Evolutionary conservation across 192 early-diverging fungal species (phyloP).

Genomic region (Backusella australiensis): DNA sequence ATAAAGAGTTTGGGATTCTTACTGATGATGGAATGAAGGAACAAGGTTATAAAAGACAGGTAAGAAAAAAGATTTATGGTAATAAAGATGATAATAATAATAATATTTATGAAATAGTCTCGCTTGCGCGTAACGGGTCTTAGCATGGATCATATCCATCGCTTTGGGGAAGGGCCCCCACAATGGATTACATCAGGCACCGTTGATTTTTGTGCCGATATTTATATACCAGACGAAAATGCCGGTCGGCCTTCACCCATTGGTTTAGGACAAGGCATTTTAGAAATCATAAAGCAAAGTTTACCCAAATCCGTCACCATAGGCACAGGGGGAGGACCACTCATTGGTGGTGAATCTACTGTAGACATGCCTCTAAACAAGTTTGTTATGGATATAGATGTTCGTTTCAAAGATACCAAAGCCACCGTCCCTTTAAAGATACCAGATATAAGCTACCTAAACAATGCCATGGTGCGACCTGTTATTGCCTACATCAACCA

Average conservation of each 20-base stretch:
- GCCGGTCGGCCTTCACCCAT: slow-evolving; percentile 37
- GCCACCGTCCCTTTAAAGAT: slow-evolving; percentile 79
- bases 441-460: slow-evolving; percentile 73
- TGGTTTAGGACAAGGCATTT: slow-evolving; percentile 57
- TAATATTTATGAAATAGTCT: slow-evolving; percentile 33
- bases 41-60: slow-evolving; percentile 42
- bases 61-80: slow-evolving; percentile 6
- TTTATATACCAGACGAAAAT: slow-evolving; percentile 59
- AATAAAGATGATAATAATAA: neutral
- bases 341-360: slow-evolving; percentile 19
- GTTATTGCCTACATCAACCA: slow-evolving; percentile 94
- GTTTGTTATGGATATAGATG: slow-evolving; percentile 72
- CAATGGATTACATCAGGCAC: slow-evolving; percentile 90
- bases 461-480: slow-evolving; percentile 83
- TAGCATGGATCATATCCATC: slow-evolving; percentile 88
- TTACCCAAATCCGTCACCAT: slow-evolving; percentile 44
- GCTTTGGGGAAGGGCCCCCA: slow-evolving; percentile 80
- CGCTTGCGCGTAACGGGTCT: slow-evolving; percentile 87
- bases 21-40: slow-evolving; percentile 34
- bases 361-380: slow-evolving; percentile 18
- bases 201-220: slow-evolving; percentile 76
- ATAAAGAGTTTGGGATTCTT: slow-evolving; percentile 27
- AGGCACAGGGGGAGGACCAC: slow-evolving; percentile 43
- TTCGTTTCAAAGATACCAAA: slow-evolving; percentile 88
- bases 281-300: slow-evolving; percentile 64